A percentile compares a stretch with the other conserved stretches of the same genome.
phyloP scores from a whole-genome alignment of 2,329 filamentous ascomycete species.

The Biscogniauxia mediterranea region DNA sequence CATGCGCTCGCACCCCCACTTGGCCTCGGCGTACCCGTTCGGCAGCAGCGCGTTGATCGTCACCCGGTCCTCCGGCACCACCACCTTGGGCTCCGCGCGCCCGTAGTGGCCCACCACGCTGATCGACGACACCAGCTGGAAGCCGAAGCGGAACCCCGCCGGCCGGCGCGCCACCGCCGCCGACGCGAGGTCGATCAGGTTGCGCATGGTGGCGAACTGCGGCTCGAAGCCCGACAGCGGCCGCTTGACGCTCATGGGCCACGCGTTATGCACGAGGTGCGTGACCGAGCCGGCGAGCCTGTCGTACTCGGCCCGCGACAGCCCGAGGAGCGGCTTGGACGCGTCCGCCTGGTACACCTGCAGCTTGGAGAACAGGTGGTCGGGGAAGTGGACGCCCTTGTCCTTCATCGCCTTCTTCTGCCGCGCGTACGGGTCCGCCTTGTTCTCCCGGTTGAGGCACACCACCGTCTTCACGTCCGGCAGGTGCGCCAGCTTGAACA shows the following conservation, averaged over 20 bases:
- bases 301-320: background rate
- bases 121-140: slow-evolving; percentile 43
- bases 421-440: slow-evolving; percentile 8
- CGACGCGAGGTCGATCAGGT: slow-evolving; percentile 5
- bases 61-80: slow-evolving; percentile 43
- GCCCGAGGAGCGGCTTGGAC: slow-evolving; percentile 1
- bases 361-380: background rate
- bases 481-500: slow-evolving; percentile 26
- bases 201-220: slow-evolving; percentile 7
- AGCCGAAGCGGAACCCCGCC: slow-evolving; percentile 21
- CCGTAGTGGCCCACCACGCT: slow-evolving; percentile 34
- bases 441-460: slow-evolving; percentile 45
- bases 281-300: slow-evolving; percentile 1
- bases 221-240: slow-evolving; percentile 2
- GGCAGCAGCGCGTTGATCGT: slow-evolving; percentile 39
- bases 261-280: slow-evolving; percentile 9
- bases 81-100: slow-evolving; percentile 11
- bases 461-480: slow-evolving; percentile 33
- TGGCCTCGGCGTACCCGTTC: slow-evolving; percentile 51
- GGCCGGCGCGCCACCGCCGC: background rate
- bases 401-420: slow-evolving; percentile 16
- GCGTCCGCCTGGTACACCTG: slow-evolving; percentile 1
- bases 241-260: slow-evolving; percentile 11
- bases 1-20: slow-evolving; percentile 49
- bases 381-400: slow-evolving; percentile 2